These are phyloP conservation scores for Chaetomium cochliodes DNA, from an alignment of 495 filamentous ascomycete genomes.

Conservation along the genomic window DNA sequence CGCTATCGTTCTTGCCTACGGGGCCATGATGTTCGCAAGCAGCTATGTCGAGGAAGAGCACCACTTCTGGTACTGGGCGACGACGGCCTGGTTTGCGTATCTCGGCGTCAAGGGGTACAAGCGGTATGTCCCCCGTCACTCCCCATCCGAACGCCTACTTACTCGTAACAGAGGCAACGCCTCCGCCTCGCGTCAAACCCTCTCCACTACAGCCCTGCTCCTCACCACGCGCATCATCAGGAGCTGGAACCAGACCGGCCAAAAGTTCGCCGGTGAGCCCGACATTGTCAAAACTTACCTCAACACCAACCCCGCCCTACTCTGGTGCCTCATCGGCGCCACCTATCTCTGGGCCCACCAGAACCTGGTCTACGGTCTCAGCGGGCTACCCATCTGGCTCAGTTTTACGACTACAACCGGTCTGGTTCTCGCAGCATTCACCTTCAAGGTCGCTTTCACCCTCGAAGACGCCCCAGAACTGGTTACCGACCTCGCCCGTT, in stretches of 20 bases:
- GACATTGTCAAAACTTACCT: conserved; percentile 76
- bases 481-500: conserved; percentile 52
- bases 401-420: conserved; percentile 33
- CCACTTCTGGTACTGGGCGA: conserved; percentile 94
- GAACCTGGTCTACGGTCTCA: conserved; percentile 38
- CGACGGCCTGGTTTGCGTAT: conserved; percentile 71
- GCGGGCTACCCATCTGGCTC: conserved; percentile 34
- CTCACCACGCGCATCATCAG: conserved; percentile 61
- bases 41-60: conserved; percentile 98
- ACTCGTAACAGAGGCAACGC: conserved; percentile 21
- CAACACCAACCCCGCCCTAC: conserved; percentile 53
- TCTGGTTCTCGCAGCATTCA: conserved; percentile 58
- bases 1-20: conserved; percentile 58
- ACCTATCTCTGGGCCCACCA: conserved; percentile 59
- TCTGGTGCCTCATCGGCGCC: conserved; percentile 72
- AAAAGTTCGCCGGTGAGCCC: conserved; percentile 84
- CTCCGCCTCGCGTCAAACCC: conserved; percentile 15
- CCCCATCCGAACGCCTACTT: conserved; percentile 9
- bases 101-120: conserved; percentile 56
- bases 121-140: conserved; percentile 11
- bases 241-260: conserved; percentile 94
- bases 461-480: conserved; percentile 84
- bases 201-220: conserved; percentile 35
- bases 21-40: conserved; percentile 92
- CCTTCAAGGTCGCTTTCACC: conserved; percentile 82